phyloP scores from a whole-genome alignment of 805 yeast genomes.

The Candida bentonensis region DNA sequence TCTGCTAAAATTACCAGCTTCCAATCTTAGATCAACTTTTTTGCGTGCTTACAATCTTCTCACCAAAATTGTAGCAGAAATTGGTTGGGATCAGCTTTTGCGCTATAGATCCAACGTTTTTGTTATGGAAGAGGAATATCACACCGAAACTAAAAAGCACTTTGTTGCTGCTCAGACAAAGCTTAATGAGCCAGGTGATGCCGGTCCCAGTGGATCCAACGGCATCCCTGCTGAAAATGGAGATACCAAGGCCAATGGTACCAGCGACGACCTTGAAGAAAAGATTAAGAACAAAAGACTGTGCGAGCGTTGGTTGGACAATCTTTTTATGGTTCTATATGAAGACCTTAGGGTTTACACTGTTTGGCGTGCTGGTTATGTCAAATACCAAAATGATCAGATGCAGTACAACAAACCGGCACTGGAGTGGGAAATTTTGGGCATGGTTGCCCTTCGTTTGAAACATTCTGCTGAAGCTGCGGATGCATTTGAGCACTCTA shows the following conservation, averaged over 20 bases:
- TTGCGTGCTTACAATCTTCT: conserved; percentile 53
- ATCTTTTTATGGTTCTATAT: conserved; percentile 52
- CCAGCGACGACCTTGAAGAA: conserved; percentile 2
- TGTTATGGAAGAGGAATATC: conserved; percentile 67
- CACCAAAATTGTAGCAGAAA: conserved; percentile 46
- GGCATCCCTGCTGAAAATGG: conserved; percentile 7
- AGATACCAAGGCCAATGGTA: conserved; percentile 5
- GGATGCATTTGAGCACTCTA: conserved; percentile 62
- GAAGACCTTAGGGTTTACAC: conserved; percentile 64
- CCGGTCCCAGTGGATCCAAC: conserved; percentile 2
- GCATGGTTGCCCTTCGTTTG: conserved; percentile 70
- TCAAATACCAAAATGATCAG: conserved; percentile 82
- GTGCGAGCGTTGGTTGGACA: conserved; percentile 73
- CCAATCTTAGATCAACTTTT: conserved; percentile 38
- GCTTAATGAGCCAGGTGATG: background rate
- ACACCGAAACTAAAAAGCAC: conserved; percentile 7
- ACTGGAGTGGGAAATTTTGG: conserved; percentile 86
- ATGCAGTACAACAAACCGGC: conserved; percentile 64
- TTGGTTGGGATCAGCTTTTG: conserved; percentile 77
- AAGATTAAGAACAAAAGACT: conserved; percentile 33
- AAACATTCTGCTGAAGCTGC: conserved; percentile 78
- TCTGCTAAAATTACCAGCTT: conserved; percentile 37
- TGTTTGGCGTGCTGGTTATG: conserved; percentile 82
- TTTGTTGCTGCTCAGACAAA: background rate
- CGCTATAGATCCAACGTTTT: conserved; percentile 55